phyloP scores from a whole-genome alignment of 2,329 filamentous ascomycete species.

The Lasiodiplodia sp. region DNA sequence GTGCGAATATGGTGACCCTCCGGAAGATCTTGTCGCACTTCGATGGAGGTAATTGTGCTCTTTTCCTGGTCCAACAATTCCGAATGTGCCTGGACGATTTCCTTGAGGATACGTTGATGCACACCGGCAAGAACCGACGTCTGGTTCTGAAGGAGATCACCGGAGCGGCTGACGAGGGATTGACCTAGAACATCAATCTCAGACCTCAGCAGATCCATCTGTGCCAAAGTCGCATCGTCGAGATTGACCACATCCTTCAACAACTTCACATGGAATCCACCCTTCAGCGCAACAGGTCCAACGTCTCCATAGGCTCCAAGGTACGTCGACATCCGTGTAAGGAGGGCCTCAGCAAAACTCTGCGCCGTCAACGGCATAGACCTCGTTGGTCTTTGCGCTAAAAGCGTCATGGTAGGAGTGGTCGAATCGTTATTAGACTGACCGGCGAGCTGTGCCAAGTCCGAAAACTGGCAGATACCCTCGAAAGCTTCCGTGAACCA shows the following conservation, averaged over 20 bases:
- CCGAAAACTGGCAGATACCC: constrained; percentile 46
- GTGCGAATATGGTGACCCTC: constrained; percentile 42
- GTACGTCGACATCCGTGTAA: constrained; percentile 4
- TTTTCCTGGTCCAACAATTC: background rate
- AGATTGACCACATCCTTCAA: constrained; percentile 22
- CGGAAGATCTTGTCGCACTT: background rate
- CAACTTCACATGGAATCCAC: constrained; percentile 14
- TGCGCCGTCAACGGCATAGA: constrained; percentile 14
- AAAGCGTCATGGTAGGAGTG: constrained; percentile 35
- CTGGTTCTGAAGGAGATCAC: constrained; percentile 44
- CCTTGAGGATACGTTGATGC: constrained; percentile 37
- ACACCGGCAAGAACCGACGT: constrained; percentile 38
- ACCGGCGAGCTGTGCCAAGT: constrained; percentile 34
- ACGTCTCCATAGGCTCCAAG: constrained; percentile 3
- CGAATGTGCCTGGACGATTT: constrained; percentile 37
- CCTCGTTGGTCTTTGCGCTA: constrained; percentile 48
- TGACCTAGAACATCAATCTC: constrained; percentile 50
- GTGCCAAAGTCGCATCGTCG: constrained; percentile 47
- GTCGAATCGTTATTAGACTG: background rate
- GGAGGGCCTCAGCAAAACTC: background rate
- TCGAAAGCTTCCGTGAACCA: constrained; percentile 49
- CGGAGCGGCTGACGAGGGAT: constrained; percentile 43
- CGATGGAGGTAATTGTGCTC: background rate
- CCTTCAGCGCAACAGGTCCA: constrained; percentile 20
- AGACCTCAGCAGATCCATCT: constrained; percentile 50